Evolutionary conservation across 192 early-diverging fungal genomes (phyloP), one percentile per base, ranked within the genome.

Genomic region (Allomyces macrogynus): DNA sequence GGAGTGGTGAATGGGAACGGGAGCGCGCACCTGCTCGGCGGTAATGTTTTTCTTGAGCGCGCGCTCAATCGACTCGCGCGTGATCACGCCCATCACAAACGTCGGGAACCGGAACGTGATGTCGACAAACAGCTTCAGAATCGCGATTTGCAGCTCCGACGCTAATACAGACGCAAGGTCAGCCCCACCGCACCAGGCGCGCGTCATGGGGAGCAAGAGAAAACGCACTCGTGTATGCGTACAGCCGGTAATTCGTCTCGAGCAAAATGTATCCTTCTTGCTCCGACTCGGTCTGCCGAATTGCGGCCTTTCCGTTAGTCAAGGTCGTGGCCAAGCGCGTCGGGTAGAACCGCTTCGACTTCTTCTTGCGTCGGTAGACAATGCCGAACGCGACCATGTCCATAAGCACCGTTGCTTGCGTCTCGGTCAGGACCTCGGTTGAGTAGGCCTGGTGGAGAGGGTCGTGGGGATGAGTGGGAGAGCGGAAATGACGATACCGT

Each of bases 191-290:
- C n/a, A n/a, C n/a, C n/a, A n/a, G n/a, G 18, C 14, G 49, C 40
- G 10, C 43, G 24, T 26, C 26, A 26, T 4, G 62, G 32, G 24
- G 42, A 3, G n/a, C n/a, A n/a, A n/a, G n/a, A n/a, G n/a, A 5
- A 23, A 65, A 10, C 66, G 1, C 73, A 87, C 86, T 75, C 54
- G 93, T 96, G 72, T 95, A 98, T 0, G 95, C 93, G 70, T 98
- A 98, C 12, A 98, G 66, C 16, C 86, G 78, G 68, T 89, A 95
- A 73, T 98, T 98, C 1, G 95, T 98, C 68, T 98, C 95, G 16
- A 98, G 67, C 23, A 98, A 84, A 66, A 98, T 87, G 71, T 86
- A 98, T 24, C 92, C 92, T 25, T 80, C 75, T 14, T 83, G 77
- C 65, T 68, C 63, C 54, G 24, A 20, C 63, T 60, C 64, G 27